Conservation (phyloP, 768 basidiomycete genomes). For the Lactarius deliciosus region DNA sequence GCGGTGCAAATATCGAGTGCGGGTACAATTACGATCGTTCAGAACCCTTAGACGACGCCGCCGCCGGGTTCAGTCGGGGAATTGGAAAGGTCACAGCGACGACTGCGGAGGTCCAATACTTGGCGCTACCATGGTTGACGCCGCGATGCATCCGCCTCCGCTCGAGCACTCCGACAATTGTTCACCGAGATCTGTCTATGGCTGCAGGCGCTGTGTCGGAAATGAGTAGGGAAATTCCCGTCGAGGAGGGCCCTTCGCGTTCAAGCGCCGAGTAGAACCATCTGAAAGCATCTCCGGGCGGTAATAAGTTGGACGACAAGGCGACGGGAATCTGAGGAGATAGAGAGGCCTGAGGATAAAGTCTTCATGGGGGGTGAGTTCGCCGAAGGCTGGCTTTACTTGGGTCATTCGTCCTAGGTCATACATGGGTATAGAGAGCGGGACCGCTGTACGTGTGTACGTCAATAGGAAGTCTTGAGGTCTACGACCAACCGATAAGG, state of each 20-base stretch:
- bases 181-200: constrained; percentile 1
- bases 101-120: background rate
- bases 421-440: background rate
- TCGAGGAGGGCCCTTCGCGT: background rate
- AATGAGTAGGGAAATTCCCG: constrained; percentile 1
- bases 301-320: background rate
- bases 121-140: constrained; percentile 7
- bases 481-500: constrained; percentile 4
- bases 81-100: background rate
- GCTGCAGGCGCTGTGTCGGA: constrained; percentile 2
- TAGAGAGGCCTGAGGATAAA: background rate
- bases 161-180: constrained; percentile 11
- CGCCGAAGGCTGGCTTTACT: background rate
- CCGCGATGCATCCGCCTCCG: constrained; percentile 5
- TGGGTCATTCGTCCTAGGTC: background rate
- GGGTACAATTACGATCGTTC: background rate
- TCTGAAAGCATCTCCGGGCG: background rate
- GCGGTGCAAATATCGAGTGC: background rate
- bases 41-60: background rate
- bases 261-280: background rate
- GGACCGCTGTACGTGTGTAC: background rate
- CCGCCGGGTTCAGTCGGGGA: background rate
- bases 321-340: background rate
- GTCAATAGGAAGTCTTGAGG: background rate
- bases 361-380: background rate